Base-by-base conservation (phyloP, 73 alveolate genomes). In the Durusdinium trenchii region DNA sequence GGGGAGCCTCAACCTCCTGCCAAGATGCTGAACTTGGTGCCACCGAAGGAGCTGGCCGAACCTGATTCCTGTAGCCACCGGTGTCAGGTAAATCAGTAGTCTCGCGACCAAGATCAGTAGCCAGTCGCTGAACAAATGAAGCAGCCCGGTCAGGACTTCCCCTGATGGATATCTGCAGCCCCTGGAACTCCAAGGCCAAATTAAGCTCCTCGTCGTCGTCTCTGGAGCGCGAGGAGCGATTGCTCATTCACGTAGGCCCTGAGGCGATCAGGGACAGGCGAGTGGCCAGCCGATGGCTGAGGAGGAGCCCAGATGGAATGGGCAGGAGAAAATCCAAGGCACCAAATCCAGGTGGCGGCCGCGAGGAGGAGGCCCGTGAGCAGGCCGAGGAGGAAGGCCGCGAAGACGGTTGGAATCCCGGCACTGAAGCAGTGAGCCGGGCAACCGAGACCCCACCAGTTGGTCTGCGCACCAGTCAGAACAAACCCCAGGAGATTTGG, bases 391-490 rank as follows among this genome's bases (percentile, higher is more conserved):
- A 9, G 5, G 38, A 64, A 64, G 38, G 38, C 78, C 20, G 78
- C 23, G 32, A 64, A 40, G 20, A 64, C 43, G 32, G 38, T 6
- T 14, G 78, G 78, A 9, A 9, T 5, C 5, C 78, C 78, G 32
- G 42, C 7, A 7, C 43, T 23, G 23, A 9, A 9, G 38, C 78
- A 64, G 78, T 64, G 78, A 5, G 42, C 5, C 32, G 78, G 78
- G 32, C 78, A 64, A 23, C 78, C 78, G 78, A 64, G 16, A 7
- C 78, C 78, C 78, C 78, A 64, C 78, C 78, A 64, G 38, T 64
- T 64, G 42, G 78, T 12, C 32, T 64, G 23, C 9, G 7, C 38
- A 64, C 78, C 78, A 6, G 23, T 4, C 16, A 40, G 7, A 4
- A 64, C 7, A 6, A 64, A 12, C 42, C 78, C 78, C 5, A 64